These are phyloP conservation scores for Plasmodium coatneyi DNA, from an alignment of 169 alveolate genomes.

Conservation along the genomic window DNA sequence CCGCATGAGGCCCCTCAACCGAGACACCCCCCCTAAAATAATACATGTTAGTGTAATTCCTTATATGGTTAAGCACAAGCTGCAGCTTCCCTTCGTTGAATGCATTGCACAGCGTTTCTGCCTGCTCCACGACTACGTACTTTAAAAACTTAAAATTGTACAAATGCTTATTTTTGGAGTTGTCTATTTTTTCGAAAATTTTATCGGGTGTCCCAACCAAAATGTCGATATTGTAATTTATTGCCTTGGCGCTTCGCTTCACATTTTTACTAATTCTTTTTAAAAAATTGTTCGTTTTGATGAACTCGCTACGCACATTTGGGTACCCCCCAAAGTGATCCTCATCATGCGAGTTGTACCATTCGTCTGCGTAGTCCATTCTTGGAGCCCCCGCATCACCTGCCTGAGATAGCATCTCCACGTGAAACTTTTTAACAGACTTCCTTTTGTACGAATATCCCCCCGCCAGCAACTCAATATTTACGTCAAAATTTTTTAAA, in stretches of 20 bases:
- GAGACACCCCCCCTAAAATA: constrained; percentile 6
- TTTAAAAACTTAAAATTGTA: constrained; percentile 74
- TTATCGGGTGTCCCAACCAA: constrained; percentile 74
- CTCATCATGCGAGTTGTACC: neutral
- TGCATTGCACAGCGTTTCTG: constrained; percentile 62
- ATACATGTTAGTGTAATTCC: constrained; percentile 72
- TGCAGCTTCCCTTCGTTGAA: constrained; percentile 68
- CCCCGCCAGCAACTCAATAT: constrained; percentile 60
- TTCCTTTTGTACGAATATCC: constrained; percentile 66
- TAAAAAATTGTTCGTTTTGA: constrained; percentile 1
- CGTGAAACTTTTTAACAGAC: constrained; percentile 45
- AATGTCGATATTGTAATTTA: constrained; percentile 63
- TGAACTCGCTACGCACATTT: neutral
- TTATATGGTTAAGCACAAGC: constrained; percentile 50
- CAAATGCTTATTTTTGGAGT: constrained; percentile 68
- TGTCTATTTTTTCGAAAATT: constrained; percentile 72
- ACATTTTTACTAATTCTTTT: constrained; percentile 15
- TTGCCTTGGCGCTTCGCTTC: neutral
- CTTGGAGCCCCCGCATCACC: neutral
- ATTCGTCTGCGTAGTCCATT: neutral
- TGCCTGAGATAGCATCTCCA: neutral
- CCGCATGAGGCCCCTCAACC: neutral
- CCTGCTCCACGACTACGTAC: constrained; percentile 53
- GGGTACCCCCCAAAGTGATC: neutral
- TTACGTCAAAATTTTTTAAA: constrained; percentile 67